Percentiles rank a stretch among this genome's conserved stretches.
Conservation (phyloP, 495 filamentous ascomycete species). For the Penicillium cataractarum region DNA sequence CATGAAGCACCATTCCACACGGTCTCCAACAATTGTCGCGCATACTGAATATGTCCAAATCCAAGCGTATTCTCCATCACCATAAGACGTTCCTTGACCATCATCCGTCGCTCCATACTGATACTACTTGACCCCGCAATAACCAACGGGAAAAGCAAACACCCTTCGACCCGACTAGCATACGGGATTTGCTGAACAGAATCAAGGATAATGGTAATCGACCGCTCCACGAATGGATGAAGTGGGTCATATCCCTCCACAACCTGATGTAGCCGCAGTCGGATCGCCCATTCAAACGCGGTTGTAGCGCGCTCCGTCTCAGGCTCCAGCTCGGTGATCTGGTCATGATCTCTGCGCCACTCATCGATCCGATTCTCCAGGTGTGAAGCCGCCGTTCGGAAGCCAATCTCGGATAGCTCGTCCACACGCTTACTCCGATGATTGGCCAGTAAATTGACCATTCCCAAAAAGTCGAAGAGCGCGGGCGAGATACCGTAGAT, state of each 20-base stretch:
- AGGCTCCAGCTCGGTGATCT: neutral
- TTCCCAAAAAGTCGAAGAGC: conserved; percentile 30
- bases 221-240: conserved; percentile 26
- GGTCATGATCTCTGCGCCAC: conserved; percentile 26
- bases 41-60: conserved; percentile 32
- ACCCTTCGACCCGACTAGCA: conserved; percentile 31
- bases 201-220: conserved; percentile 21
- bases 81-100: conserved; percentile 35
- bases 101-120: conserved; percentile 29
- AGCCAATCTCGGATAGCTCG: conserved; percentile 37
- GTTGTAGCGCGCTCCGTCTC: conserved; percentile 26
- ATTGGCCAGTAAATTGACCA: conserved; percentile 36
- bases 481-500: conserved; percentile 31
- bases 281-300: conserved; percentile 36
- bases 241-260: conserved; percentile 31
- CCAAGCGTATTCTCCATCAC: conserved; percentile 37
- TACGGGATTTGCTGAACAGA: conserved; percentile 30
- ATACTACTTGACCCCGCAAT: conserved; percentile 33
- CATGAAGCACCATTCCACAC: conserved; percentile 22
- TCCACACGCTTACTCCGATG: conserved; percentile 33
- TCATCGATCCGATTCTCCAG: conserved; percentile 25
- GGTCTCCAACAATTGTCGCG: conserved; percentile 27
- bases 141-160: conserved; percentile 33
- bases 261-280: conserved; percentile 34
- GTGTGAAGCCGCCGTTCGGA: conserved; percentile 31